A percentile compares a stretch with the other conserved stretches of the same genome.
These are phyloP conservation scores for Oldenlandia corymbosa DNA, from an alignment of 257 asterid species.

Conservation along the genomic window DNA sequence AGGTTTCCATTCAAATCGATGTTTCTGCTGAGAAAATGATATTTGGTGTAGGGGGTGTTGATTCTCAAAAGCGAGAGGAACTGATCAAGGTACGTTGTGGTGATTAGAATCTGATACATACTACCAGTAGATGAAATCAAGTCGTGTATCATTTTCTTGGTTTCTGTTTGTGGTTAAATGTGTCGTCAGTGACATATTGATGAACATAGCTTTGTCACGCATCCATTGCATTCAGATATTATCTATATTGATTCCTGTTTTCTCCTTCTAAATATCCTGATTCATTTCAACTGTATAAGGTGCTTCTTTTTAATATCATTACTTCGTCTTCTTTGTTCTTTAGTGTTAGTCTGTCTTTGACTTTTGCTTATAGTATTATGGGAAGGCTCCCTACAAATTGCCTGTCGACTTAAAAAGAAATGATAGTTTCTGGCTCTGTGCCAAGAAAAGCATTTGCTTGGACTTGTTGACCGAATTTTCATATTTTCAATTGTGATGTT, in stretches of 20 bases:
- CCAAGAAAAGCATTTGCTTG: background rate
- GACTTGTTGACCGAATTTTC: too few species aligned
- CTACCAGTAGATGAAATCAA: too few species aligned
- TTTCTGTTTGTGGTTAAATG: too few species aligned
- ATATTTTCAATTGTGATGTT: too few species aligned
- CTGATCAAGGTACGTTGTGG: slow-evolving; percentile 55
- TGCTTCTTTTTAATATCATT: background rate
- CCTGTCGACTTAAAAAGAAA: background rate
- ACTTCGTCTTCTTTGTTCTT: background rate
- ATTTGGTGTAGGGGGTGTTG: slow-evolving; percentile 66
- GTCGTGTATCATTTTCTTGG: background rate
- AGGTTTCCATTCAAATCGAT: slow-evolving; percentile 92
- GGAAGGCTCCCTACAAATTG: background rate
- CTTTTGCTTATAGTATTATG: background rate
- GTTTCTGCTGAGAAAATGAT: slow-evolving; percentile 95
- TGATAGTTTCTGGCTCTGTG: background rate
- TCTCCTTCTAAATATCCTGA: background rate
- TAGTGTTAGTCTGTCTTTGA: background rate
- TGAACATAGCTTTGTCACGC: background rate
- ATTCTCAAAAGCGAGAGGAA: slow-evolving; percentile 75
- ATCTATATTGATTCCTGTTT: background rate
- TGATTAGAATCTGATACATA: background rate
- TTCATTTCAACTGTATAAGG: background rate
- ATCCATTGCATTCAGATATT: background rate
- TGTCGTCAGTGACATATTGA: background rate